Evolutionary conservation across 2,329 filamentous ascomycete genomes (phyloP).

Genomic region (Lasiodiplodia hormozganensis): DNA sequence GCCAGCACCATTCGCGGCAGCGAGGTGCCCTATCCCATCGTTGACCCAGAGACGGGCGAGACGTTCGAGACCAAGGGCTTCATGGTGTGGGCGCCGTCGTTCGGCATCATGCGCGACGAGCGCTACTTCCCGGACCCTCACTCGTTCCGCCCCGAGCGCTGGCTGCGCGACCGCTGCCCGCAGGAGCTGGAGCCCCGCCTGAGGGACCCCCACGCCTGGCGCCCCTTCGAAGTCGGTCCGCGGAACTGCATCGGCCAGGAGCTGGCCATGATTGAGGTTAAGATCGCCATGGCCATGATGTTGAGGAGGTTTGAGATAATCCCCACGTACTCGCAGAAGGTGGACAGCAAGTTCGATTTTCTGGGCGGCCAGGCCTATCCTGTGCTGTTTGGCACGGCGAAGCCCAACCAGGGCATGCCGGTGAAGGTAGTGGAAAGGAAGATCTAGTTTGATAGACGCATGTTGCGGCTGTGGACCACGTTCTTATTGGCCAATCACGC

Average conservation of each 20-base stretch:
- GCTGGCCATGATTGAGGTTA: conserved; percentile 46
- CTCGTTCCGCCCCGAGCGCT: conserved; percentile 25
- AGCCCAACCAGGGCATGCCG: conserved; percentile 39
- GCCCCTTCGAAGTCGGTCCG: conserved; percentile 50
- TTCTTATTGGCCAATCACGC: no score
- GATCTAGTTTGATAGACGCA: no score
- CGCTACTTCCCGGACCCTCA: conserved; percentile 22
- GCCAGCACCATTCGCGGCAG: conserved; percentile 30
- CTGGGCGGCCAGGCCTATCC: conserved; percentile 38
- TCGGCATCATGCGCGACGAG: conserved; percentile 13
- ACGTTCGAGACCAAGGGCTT: conserved; percentile 13
- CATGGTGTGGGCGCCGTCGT: conserved; percentile 20
- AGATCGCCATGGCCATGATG: conserved; percentile 37
- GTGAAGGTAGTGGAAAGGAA: conserved; percentile 34
- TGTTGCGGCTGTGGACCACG: no score
- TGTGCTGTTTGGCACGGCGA: conserved; percentile 38
- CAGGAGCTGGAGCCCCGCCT: conserved; percentile 28
- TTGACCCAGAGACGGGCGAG: conserved; percentile 21
- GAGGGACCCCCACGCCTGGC: conserved; percentile 35
- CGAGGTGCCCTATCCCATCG: conserved; percentile 19
- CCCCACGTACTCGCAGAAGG: conserved; percentile 32
- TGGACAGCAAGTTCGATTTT: conserved; percentile 1
- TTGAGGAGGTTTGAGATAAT: conserved; percentile 36
- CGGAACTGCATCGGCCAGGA: conserved; percentile 48
- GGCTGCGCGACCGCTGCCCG: conserved; percentile 12